These are phyloP conservation scores for Botrytis byssoidea DNA, from an alignment of 2,329 filamentous ascomycete genomes.

Conservation along the genomic window DNA sequence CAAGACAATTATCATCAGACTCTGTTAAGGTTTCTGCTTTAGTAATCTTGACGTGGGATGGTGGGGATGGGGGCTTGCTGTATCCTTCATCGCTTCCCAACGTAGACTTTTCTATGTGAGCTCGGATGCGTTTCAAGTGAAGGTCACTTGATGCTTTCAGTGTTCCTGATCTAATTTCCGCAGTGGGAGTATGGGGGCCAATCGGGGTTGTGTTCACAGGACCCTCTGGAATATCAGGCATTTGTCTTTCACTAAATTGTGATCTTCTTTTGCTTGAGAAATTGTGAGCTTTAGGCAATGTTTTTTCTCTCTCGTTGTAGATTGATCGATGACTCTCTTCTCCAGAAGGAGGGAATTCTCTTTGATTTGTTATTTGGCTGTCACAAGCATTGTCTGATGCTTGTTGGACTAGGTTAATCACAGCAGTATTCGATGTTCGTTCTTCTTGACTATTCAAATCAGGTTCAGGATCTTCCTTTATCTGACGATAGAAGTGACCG, in stretches of 20 bases:
- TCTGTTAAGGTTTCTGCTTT: neutral
- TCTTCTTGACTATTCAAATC: neutral
- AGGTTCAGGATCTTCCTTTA: neutral
- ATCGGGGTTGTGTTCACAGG: neutral
- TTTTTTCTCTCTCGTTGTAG: neutral
- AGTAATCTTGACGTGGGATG: too few relatives aligned
- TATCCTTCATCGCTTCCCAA: neutral
- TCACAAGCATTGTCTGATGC: neutral
- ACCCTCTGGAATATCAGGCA: slow-evolving; percentile 11
- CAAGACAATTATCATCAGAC: neutral
- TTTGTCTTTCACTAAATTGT: slow-evolving; percentile 7
- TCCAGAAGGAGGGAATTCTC: neutral
- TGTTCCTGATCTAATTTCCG: neutral
- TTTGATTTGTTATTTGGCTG: neutral
- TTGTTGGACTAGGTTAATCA: neutral
- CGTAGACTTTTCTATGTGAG: neutral
- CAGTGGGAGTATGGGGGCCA: too few relatives aligned
- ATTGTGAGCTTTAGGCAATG: neutral
- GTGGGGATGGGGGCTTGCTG: neutral
- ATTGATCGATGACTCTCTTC: neutral
- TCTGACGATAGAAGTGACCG: neutral
- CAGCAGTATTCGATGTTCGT: neutral
- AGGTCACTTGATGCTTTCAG: neutral
- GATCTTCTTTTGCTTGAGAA: slow-evolving; percentile 1
- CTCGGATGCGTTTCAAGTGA: neutral